phyloP scores from a whole-genome alignment of 2,329 filamentous ascomycete species.

The Aurifilum marmelostoma region DNA sequence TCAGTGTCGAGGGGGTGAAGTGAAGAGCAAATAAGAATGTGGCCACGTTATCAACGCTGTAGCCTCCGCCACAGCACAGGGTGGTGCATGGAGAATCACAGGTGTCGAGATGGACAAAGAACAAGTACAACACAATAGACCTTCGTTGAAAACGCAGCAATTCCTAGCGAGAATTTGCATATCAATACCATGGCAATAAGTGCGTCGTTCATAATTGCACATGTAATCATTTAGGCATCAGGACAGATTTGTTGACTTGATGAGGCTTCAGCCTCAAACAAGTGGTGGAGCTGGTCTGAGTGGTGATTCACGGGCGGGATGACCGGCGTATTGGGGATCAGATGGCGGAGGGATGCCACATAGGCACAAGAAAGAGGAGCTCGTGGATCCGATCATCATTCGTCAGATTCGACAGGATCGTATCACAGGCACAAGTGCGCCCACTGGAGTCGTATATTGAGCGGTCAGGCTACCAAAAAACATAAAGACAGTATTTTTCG shows the following conservation, averaged over 20 bases:
- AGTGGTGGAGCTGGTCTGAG: neutral
- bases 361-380: neutral
- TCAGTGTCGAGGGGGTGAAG: neutral
- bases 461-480: neutral
- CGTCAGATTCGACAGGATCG: neutral
- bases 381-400: neutral
- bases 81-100: neutral
- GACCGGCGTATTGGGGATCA: neutral
- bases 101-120: neutral
- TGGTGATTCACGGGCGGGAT: neutral
- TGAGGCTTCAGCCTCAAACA: neutral
- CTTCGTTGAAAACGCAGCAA: neutral
- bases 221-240: neutral
- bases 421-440: neutral
- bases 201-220: neutral
- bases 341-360: conserved; percentile 6
- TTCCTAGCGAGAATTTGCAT: neutral
- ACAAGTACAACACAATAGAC: neutral
- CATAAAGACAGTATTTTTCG: neutral
- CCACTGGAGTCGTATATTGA: neutral
- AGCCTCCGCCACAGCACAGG: neutral
- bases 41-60: neutral
- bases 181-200: neutral
- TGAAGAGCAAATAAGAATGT: neutral
- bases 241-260: too few relatives aligned